Evolutionary conservation across 1,284 basidiomycete genomes (phyloP).

Genomic region (Stygiomarasmius scandens): DNA sequence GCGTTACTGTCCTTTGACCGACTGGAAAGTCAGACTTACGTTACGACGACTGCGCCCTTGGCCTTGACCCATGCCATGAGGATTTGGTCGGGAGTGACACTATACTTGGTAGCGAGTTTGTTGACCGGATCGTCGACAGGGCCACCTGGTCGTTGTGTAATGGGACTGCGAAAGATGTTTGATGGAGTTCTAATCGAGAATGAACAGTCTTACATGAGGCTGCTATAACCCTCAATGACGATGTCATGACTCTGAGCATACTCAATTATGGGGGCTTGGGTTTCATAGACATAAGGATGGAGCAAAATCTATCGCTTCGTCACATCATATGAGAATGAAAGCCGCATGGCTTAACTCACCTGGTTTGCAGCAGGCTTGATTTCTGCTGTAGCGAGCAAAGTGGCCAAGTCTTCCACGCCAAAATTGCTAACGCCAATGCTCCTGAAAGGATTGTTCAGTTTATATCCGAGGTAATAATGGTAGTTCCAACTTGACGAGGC

Average conservation of each 20-base stretch:
- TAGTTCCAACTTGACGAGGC: slow-evolving; percentile 53
- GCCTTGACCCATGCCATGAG: slow-evolving; percentile 67
- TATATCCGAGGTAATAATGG: neutral
- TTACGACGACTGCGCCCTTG: slow-evolving; percentile 68
- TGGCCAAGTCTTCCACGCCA: slow-evolving; percentile 54
- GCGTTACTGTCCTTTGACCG: neutral
- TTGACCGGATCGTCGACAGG: slow-evolving; percentile 67
- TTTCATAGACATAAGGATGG: slow-evolving; percentile 69
- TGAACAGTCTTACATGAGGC: slow-evolving; percentile 50
- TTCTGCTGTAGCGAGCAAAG: slow-evolving; percentile 56
- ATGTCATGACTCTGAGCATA: slow-evolving; percentile 62
- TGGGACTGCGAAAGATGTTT: slow-evolving; percentile 44
- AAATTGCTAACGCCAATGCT: slow-evolving; percentile 82
- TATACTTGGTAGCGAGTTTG: slow-evolving; percentile 55
- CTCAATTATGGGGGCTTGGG: slow-evolving; percentile 58
- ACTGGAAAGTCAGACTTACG: slow-evolving; percentile 41
- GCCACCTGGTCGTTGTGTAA: slow-evolving; percentile 64
- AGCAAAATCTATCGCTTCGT: slow-evolving; percentile 51
- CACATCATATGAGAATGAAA: neutral
- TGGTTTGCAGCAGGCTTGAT: slow-evolving; percentile 75
- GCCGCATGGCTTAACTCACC: slow-evolving; percentile 39
- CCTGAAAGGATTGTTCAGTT: slow-evolving; percentile 35
- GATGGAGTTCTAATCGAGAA: neutral
- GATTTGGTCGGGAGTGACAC: slow-evolving; percentile 66
- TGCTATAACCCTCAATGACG: slow-evolving; percentile 71